Base-by-base conservation (phyloP, 768 basidiomycete species). In the Pulveroboletus sp. region DNA sequence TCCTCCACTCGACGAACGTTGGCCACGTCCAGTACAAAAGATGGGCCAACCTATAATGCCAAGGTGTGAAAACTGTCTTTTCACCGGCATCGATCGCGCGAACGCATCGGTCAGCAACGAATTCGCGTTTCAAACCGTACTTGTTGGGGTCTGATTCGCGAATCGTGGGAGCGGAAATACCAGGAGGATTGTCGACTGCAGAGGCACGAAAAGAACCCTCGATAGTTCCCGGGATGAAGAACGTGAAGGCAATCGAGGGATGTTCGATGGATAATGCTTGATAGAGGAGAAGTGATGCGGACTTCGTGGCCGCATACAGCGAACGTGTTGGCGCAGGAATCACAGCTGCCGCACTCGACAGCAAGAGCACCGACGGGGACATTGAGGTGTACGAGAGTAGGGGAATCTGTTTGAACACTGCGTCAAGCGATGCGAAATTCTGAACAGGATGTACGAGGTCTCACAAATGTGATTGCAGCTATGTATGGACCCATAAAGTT, bases 281-380 rank as follows among this genome's bases (percentile, higher is more conserved):
- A 65, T 83, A 92, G 48, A 93, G 81, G 6, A 85, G 54, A 24
- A 89, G 77, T 1, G 86, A 82, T 0, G 92, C 87, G 3, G 85
- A 75, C 65, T 97, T 96, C 10, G 86, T 89, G 4, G 91, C 81
- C 0, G 78, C 82, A 63, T 97, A 97, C 30, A 97, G 70, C 1
- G 89, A 72, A 7, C 93, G 84, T 1, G 89, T 92, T 1, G 93
- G 93, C 0, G 93, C 82, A 3, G 93, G 89, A 30, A 93, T 82
- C 6, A 85, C 73, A 3, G 89, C 81, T 3, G 85, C 93, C 3
- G 86, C 71, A 24, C 85, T 87, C 8, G 90, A 90, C 30, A 96
- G 63, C 35, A 94, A 80, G 23, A 91, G 78, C 31, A 95, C 74
- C 0, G 89, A 80, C 0, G 93, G 92, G 0, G 79, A 74, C 0